Evolutionary conservation across 2,329 filamentous ascomycete species (phyloP).

Genomic region (Decorospora gaudefroyi): DNA sequence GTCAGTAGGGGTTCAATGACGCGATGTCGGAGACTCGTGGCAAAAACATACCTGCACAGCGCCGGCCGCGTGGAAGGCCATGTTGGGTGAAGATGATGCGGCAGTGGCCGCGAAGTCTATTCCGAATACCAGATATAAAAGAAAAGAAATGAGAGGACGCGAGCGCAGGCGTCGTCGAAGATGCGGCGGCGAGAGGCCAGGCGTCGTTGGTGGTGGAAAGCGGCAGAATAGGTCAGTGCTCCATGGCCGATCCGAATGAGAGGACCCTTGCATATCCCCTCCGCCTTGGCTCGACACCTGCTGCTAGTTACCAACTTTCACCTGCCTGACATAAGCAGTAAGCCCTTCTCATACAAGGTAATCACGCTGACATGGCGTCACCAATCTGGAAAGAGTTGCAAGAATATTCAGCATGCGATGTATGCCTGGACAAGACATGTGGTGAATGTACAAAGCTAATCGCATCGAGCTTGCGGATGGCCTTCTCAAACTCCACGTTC

Average conservation of each 20-base stretch:
- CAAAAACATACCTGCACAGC: slow-evolving; percentile 53
- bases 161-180: slow-evolving; percentile 23
- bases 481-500: slow-evolving; percentile 69
- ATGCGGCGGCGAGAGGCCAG: slow-evolving; percentile 27
- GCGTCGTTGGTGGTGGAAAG: slow-evolving; percentile 25
- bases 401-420: slow-evolving; percentile 44
- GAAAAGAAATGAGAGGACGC: slow-evolving; percentile 26
- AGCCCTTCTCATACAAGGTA: too few relatives aligned
- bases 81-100: slow-evolving; percentile 42
- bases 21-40: slow-evolving; percentile 33
- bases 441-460: slow-evolving; percentile 13
- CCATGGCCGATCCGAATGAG: slow-evolving; percentile 17
- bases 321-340: slow-evolving; percentile 1
- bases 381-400: slow-evolving; percentile 40
- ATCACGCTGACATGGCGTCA: slow-evolving; percentile 36
- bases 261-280: slow-evolving; percentile 10
- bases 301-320: not conserved
- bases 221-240: slow-evolving; percentile 29
- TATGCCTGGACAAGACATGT: slow-evolving; percentile 14
- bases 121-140: slow-evolving; percentile 25
- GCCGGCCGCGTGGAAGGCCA: slow-evolving; percentile 58
- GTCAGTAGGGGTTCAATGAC: slow-evolving; percentile 27
- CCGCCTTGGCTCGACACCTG: slow-evolving; percentile 18
- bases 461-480: slow-evolving; percentile 62
- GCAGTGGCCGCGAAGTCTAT: slow-evolving; percentile 37